phyloP scores from a whole-genome alignment of 2,329 filamentous ascomycete species.

The Chrysoporthe austroafricana region DNA sequence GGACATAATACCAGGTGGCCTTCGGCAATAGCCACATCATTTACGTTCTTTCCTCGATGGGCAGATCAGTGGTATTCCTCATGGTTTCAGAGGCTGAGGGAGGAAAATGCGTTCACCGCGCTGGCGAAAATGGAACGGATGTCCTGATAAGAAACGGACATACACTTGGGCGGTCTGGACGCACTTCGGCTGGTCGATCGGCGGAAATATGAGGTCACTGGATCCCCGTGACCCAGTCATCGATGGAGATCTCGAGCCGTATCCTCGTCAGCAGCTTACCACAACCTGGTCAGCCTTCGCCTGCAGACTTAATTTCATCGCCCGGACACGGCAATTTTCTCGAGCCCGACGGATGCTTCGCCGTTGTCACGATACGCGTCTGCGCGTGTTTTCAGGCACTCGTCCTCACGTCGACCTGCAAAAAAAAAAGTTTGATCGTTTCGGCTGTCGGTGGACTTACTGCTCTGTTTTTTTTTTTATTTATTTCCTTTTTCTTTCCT shows the following conservation, averaged over 20 bases:
- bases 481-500: slow-evolving; percentile 16
- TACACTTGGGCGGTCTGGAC: not conserved
- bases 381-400: not conserved
- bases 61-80: slow-evolving; percentile 12
- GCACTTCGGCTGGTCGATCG: not conserved
- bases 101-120: not conserved
- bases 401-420: not conserved
- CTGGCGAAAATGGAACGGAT: not conserved
- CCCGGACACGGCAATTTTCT: not conserved
- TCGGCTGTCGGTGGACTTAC: slow-evolving; percentile 12
- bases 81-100: not conserved
- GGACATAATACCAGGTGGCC: slow-evolving; percentile 28
- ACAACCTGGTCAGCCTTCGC: not conserved
- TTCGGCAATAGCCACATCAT: slow-evolving; percentile 23
- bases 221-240: no score
- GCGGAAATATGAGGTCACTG: not conserved
- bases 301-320: not conserved
- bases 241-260: not conserved
- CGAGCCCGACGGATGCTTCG: not conserved
- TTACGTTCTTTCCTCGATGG: slow-evolving; percentile 18
- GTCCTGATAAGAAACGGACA: not conserved
- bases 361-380: not conserved
- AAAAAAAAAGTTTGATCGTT: slow-evolving; percentile 11
- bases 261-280: not conserved
- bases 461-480: slow-evolving; percentile 14